These are phyloP conservation scores for Iberis pinnata DNA, from an alignment of 345 rosid species.

Conservation along the genomic window DNA sequence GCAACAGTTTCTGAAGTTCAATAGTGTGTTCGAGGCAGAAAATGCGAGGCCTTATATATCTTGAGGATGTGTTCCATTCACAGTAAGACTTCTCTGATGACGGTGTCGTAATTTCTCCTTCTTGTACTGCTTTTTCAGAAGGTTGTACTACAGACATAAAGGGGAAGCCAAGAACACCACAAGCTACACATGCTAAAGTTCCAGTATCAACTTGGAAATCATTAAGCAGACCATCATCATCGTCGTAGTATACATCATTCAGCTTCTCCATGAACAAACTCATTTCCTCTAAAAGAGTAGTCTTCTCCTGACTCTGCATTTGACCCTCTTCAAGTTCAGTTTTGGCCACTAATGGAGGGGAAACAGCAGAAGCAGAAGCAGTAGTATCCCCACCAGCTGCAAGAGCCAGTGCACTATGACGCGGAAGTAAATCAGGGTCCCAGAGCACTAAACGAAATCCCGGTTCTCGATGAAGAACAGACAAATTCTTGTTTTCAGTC, in stretches of 20 bases:
- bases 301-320: slow-evolving; percentile 29
- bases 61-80: slow-evolving; percentile 52
- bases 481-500: slow-evolving; percentile 54
- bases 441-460: slow-evolving; percentile 50
- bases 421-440: slow-evolving; percentile 79
- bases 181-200: slow-evolving; percentile 79
- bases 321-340: slow-evolving; percentile 23
- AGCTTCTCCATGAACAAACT: slow-evolving; percentile 77
- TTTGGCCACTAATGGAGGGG: slow-evolving; percentile 32
- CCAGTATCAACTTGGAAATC: slow-evolving; percentile 96
- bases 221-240: slow-evolving; percentile 59
- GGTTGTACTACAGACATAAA: slow-evolving; percentile 94
- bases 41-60: slow-evolving; percentile 68
- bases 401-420: slow-evolving; percentile 43
- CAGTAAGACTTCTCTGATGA: slow-evolving; percentile 14
- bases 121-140: slow-evolving; percentile 47
- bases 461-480: slow-evolving; percentile 51
- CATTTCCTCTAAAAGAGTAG: slow-evolving; percentile 65
- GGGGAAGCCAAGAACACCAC: slow-evolving; percentile 98
- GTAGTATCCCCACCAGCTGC: slow-evolving; percentile 25
- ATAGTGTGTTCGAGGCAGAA: slow-evolving; percentile 93
- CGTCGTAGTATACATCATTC: slow-evolving; percentile 50
- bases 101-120: slow-evolving; percentile 26
- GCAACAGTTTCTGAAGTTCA: slow-evolving; percentile 65
- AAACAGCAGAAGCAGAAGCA: slow-evolving; percentile 25